Percentiles rank a stretch among this genome's conserved stretches.
Conservation (phyloP, 768 basidiomycete genomes). For the Mycena latifolia region DNA sequence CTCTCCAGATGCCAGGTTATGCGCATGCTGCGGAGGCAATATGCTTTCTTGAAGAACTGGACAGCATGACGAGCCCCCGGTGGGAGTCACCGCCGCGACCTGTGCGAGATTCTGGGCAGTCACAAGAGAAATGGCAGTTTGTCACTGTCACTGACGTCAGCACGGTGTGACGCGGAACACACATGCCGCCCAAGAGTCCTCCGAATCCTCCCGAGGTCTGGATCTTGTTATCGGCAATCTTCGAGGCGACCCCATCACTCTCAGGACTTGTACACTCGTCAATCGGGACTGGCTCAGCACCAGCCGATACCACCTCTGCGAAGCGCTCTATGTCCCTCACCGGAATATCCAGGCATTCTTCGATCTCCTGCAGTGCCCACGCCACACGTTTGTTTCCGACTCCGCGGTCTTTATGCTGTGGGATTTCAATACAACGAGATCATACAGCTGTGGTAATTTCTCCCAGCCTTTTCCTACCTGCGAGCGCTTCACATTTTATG, state of each 20-base stretch:
- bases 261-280: conserved; percentile 20
- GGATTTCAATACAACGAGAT: not conserved
- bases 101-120: no score
- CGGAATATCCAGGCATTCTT: not conserved
- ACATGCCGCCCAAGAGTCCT: no score
- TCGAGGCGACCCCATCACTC: conserved; percentile 2
- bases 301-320: conserved; percentile 25
- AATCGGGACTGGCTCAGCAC: conserved; percentile 14
- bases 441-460: conserved; percentile 5
- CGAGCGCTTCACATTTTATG: not conserved
- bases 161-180: no score
- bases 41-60: no score
- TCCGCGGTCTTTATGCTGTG: conserved; percentile 2
- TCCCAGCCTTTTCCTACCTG: conserved; percentile 4
- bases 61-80: no score
- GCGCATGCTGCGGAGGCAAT: no score
- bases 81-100: no score
- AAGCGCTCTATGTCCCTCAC: not conserved
- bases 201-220: conserved; percentile 26
- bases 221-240: conserved; percentile 27
- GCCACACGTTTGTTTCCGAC: conserved; percentile 3
- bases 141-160: no score
- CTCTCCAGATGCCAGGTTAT: no score
- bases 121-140: no score
- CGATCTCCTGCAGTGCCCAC: not conserved